Evolutionary conservation across 2,329 filamentous ascomycete genomes (phyloP).

Genomic region (Aspergillus spinulosporus): DNA sequence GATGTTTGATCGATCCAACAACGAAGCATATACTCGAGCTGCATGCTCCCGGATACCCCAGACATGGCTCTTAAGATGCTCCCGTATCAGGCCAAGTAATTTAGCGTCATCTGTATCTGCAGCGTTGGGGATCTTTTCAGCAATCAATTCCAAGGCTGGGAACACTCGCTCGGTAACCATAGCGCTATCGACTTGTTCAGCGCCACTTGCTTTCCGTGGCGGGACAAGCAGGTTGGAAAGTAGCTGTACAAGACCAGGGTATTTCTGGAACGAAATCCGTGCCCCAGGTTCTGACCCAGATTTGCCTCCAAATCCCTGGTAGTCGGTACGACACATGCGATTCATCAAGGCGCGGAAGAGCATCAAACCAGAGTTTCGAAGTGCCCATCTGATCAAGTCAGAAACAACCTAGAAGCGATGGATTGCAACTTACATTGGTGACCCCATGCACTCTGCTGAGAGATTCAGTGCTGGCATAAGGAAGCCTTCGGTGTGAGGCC

Average conservation of each 20-base stretch:
- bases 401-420: not conserved
- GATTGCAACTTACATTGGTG: conserved; percentile 62
- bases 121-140: conserved; percentile 43
- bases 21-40: conserved; percentile 44
- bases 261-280: conserved; percentile 44
- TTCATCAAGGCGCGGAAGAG: conserved; percentile 82
- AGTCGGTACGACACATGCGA: conserved; percentile 53
- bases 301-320: conserved; percentile 50
- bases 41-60: conserved; percentile 51
- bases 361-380: conserved; percentile 89
- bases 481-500: conserved; percentile 70
- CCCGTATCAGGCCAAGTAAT: conserved; percentile 35
- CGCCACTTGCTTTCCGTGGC: conserved; percentile 20
- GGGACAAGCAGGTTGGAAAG: conserved; percentile 38
- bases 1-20: conserved; percentile 37
- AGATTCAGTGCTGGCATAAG: conserved; percentile 73
- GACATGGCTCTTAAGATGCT: conserved; percentile 44
- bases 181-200: conserved; percentile 29
- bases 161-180: conserved; percentile 47
- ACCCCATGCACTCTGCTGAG: conserved; percentile 76
- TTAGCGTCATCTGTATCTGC: conserved; percentile 34
- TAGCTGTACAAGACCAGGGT: conserved; percentile 40
- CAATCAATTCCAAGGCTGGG: conserved; percentile 48
- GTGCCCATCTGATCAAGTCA: conserved; percentile 69
- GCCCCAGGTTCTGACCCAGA: conserved; percentile 48